Conservation (phyloP, 2,329 filamentous ascomycete species). For the Xylogone sp. region DNA sequence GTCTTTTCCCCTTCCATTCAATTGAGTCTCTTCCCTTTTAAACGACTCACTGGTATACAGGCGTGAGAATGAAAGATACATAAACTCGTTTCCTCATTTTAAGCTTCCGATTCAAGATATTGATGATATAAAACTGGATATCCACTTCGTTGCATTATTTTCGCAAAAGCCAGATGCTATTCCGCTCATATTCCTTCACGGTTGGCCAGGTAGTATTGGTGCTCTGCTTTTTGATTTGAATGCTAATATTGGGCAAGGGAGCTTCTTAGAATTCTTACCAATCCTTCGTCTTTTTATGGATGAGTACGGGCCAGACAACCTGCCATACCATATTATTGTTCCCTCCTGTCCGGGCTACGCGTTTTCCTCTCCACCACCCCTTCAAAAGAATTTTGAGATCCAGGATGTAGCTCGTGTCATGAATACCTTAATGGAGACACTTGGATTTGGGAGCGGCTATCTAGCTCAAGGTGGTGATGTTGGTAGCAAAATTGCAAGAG, state of each 20-base stretch:
- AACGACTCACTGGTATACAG: not conserved
- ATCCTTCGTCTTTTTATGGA: conserved; percentile 24
- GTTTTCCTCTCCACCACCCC: conserved; percentile 13
- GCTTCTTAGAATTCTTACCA: conserved; percentile 13
- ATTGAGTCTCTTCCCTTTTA: no score
- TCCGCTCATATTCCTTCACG: conserved; percentile 49
- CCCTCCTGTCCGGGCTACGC: conserved; percentile 17
- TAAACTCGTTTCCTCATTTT: conserved; percentile 49
- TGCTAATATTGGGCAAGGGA: not conserved
- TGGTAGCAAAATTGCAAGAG: conserved; percentile 13
- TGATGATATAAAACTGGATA: conserved; percentile 28
- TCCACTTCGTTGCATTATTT: conserved; percentile 54
- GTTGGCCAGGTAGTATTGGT: conserved; percentile 41
- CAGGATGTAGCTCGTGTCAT: conserved; percentile 7
- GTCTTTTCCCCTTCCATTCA: no score
- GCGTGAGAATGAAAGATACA: conserved; percentile 12
- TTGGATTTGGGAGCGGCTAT: conserved; percentile 26
- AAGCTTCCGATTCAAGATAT: conserved; percentile 35
- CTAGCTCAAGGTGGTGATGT: conserved; percentile 15
- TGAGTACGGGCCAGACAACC: conserved; percentile 9
- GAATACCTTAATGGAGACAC: conserved; percentile 11
- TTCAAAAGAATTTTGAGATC: conserved; percentile 30
- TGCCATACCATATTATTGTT: conserved; percentile 18
- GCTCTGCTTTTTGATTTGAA: not conserved
- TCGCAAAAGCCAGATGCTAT: conserved; percentile 45